Evolutionary conservation across 164 flowering plant species (phyloP).

Genomic region (Dillenia suffruticosa): DNA sequence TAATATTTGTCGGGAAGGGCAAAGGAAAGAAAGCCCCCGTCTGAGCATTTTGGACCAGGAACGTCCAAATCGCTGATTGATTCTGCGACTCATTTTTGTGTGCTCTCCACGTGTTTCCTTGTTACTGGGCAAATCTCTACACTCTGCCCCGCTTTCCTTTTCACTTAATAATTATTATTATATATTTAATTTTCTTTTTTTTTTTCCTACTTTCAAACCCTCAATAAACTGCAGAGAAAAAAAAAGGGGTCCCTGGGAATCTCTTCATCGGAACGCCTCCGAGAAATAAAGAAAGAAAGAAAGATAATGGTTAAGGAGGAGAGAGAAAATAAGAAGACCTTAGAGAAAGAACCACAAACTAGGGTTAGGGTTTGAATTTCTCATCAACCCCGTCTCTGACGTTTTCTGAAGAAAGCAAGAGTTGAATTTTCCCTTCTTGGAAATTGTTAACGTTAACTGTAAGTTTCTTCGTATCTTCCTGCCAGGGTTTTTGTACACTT

Average conservation of each 20-base stretch:
- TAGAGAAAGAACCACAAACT: neutral
- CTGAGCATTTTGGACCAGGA: slow-evolving; percentile 10
- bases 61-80: slow-evolving; percentile 31
- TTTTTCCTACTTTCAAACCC: neutral
- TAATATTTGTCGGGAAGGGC: no score
- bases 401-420: no score
- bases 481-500: slow-evolving; percentile 4
- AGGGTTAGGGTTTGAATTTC: neutral
- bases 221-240: neutral
- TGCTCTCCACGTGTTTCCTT: slow-evolving; percentile 19
- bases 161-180: neutral
- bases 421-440: neutral
- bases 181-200: neutral
- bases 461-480: slow-evolving; percentile 11
- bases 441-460: slow-evolving; percentile 4
- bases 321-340: neutral
- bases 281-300: slow-evolving; percentile 4
- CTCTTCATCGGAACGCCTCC: slow-evolving; percentile 21
- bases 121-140: neutral
- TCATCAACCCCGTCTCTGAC: neutral
- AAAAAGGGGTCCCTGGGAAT: slow-evolving; percentile 1
- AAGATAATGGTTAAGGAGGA: neutral
- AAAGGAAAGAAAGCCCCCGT: no score
- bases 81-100: slow-evolving; percentile 8
- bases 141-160: slow-evolving; percentile 4